These are phyloP conservation scores for Pisolithus orientalis DNA, from an alignment of 768 basidiomycete species.

Conservation along the genomic window DNA sequence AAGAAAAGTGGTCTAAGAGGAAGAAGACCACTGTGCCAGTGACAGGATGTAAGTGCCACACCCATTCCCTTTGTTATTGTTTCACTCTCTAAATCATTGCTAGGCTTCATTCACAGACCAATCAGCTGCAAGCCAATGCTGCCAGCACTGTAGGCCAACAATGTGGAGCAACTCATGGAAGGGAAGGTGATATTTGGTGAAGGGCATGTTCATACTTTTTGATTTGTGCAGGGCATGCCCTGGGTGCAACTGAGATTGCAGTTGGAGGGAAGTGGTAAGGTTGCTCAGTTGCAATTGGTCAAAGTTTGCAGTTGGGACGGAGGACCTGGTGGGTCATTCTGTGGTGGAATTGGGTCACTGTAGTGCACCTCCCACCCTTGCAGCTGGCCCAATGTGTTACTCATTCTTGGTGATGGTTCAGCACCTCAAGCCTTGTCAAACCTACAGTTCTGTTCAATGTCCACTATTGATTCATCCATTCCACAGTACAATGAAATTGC, in stretches of 20 bases:
- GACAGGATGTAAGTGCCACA: no score
- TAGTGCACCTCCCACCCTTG: constrained; percentile 18
- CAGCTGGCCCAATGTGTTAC: constrained; percentile 8
- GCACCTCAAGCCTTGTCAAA: constrained; percentile 15
- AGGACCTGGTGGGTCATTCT: background rate
- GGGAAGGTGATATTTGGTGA: constrained; percentile 13
- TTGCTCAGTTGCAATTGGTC: constrained; percentile 31
- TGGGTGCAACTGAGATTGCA: constrained; percentile 40
- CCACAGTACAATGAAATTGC: constrained; percentile 12
- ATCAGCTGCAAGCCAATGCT: constrained; percentile 62
- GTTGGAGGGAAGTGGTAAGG: constrained; percentile 29
- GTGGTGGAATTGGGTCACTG: background rate
- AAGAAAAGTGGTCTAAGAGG: no score
- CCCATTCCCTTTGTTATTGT: no score
- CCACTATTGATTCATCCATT: constrained; percentile 14
- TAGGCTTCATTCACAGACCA: constrained; percentile 83
- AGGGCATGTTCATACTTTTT: constrained; percentile 20
- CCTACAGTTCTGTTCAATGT: constrained; percentile 7
- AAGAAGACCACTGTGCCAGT: no score
- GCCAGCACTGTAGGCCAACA: constrained; percentile 28
- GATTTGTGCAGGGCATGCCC: constrained; percentile 34
- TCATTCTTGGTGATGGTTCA: constrained; percentile 6
- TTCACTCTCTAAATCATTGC: constrained; percentile 9
- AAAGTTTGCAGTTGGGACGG: constrained; percentile 29
- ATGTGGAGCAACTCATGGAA: no score